Evolutionary conservation across 78 protist species (phyloP), one percentile per base, ranked within the genome.

Genomic region (Pigoraptor vietnamica): DNA sequence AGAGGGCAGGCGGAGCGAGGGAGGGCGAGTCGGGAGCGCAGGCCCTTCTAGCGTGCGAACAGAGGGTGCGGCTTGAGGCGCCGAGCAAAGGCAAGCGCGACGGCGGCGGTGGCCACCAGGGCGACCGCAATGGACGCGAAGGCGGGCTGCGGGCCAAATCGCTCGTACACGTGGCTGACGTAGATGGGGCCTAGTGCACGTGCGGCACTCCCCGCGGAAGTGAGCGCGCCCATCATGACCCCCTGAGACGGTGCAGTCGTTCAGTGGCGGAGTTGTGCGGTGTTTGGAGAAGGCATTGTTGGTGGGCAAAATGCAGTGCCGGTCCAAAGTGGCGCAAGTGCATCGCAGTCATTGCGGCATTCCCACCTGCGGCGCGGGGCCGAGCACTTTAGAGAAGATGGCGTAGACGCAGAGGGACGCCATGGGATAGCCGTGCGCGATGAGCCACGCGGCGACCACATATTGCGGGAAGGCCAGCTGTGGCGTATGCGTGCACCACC

Each of bases 361-460:
- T 48, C 67, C 67, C 67, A 48, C 67, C 67, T 48, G 67, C 6
- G 88, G 40, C 23, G 87, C 84, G 38, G 92, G 92, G 40, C 89
- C 91, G 33, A 93, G 84, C 82, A 93, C 86, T 23, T 93, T 93
- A 0, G 90, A 84, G 40, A 33, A 93, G 39, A 93, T 89, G 0
- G 94, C 92, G 89, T 90, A 93, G 81, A 93, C 55, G 38, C 88
- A n/a, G 36, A 87, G 38, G 0, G 92, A 81, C 24, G 94, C 67
- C 36, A 90, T 79, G 34, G 94, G 94, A 35, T 93, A 93, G 32
- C 94, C 94, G 81, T 88, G 36, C 1, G 92, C 87, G 32, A 93
- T 83, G 82, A 93, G 87, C 0, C 40, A n/a, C 1, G 23, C 33
- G 35, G 40, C 88, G 25, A 35, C 38, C 2, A 83, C 24, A 37